phyloP scores from a whole-genome alignment of 2,329 filamentous ascomycete species.

The Fusarium sp. region DNA sequence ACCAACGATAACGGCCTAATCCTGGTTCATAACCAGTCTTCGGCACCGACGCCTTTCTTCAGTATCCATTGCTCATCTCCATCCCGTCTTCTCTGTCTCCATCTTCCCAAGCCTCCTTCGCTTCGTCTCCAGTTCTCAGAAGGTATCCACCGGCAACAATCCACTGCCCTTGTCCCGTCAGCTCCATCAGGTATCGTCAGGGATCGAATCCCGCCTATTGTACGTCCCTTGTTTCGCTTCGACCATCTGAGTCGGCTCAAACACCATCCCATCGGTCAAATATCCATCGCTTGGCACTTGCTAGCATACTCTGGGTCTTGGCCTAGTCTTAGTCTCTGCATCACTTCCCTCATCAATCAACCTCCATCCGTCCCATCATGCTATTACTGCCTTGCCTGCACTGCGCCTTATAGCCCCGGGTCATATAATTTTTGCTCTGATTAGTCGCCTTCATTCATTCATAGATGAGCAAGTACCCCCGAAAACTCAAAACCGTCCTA shows the following conservation, averaged over 20 bases:
- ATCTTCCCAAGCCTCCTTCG: background rate
- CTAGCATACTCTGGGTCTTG: constrained; percentile 29
- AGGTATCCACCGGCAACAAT: background rate
- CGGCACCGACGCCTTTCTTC: background rate
- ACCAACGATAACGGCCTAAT: constrained; percentile 40
- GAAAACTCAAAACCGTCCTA: constrained; percentile 4
- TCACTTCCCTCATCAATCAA: constrained; percentile 12
- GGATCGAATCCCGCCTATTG: constrained; percentile 30
- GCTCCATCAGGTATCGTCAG: constrained; percentile 34
- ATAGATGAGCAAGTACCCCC: constrained; percentile 2
- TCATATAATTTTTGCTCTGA: constrained; percentile 9
- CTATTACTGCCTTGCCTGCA: background rate
- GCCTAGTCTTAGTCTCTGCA: constrained; percentile 27
- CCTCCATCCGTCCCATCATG: background rate
- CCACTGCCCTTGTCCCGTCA: constrained; percentile 19
- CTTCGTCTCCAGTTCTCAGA: background rate
- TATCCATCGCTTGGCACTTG: constrained; percentile 41
- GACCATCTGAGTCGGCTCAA: constrained; percentile 36
- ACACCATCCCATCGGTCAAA: constrained; percentile 42
- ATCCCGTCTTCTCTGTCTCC: background rate
- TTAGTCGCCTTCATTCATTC: constrained; percentile 1
- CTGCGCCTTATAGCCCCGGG: constrained; percentile 11
- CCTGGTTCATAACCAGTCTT: constrained; percentile 31
- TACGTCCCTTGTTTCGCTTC: constrained; percentile 41
- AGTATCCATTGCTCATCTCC: background rate